Evolutionary conservation across 176 grass and related monocot genomes (phyloP).

Genomic region (Oryza rufipogon): DNA sequence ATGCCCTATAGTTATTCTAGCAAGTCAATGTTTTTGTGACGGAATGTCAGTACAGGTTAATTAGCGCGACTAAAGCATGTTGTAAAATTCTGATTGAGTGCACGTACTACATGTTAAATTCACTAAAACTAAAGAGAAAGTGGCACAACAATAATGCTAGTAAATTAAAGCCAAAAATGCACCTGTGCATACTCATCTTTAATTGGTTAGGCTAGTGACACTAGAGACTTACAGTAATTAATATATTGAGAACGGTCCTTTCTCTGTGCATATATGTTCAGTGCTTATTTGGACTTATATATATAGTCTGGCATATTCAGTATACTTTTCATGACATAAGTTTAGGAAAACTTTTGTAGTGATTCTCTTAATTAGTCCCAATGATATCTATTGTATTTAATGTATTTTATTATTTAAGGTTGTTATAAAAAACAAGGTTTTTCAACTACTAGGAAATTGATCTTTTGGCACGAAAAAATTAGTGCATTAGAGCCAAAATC

Average conservation of each 20-base stretch:
- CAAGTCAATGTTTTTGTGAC: too few species aligned
- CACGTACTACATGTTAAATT: background rate
- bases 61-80: background rate
- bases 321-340: background rate
- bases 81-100: background rate
- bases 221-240: background rate
- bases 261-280: background rate
- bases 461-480: too few species aligned
- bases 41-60: too few species aligned
- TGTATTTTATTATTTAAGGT: background rate
- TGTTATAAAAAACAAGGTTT: background rate
- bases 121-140: background rate
- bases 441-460: background rate
- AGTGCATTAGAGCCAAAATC: too few species aligned
- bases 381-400: background rate
- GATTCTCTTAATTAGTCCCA: background rate
- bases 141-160: background rate
- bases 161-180: conserved; percentile 9
- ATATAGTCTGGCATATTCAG: background rate
- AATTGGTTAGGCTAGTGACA: background rate
- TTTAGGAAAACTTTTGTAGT: background rate
- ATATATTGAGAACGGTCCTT: background rate
- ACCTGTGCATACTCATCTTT: conserved; percentile 4
- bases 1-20: too few species aligned
- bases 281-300: background rate